Percentiles rank a stretch among this genome's conserved stretches.
Conservation (phyloP, 345 rosid species). For the Camelina hispida region DNA sequence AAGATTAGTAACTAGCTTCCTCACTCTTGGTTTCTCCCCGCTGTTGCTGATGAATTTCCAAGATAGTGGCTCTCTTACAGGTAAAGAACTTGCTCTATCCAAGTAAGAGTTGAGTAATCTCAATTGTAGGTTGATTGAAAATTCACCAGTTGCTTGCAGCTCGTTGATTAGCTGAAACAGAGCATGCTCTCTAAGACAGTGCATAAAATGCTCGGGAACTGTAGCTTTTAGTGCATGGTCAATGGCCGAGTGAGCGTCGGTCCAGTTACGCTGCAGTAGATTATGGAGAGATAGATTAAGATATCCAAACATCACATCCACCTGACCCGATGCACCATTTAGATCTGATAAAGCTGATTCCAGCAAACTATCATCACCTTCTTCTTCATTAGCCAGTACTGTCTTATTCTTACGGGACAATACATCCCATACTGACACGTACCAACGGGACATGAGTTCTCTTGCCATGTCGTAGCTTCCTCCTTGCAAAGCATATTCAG, state of each 20-base stretch:
- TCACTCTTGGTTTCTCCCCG: slow-evolving; percentile 61
- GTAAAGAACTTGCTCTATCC: slow-evolving; percentile 54
- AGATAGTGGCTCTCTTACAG: slow-evolving; percentile 60
- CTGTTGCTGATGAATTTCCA: slow-evolving; percentile 62
- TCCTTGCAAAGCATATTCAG: slow-evolving; percentile 63
- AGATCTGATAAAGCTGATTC: slow-evolving; percentile 46
- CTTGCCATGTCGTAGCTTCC: slow-evolving; percentile 58
- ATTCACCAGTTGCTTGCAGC: slow-evolving; percentile 44
- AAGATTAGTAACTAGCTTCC: slow-evolving; percentile 61
- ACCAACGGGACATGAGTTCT: slow-evolving; percentile 73
- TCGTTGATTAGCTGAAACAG: slow-evolving; percentile 51
- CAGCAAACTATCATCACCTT: slow-evolving; percentile 27
- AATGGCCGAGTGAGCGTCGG: slow-evolving; percentile 58
- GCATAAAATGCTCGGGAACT: slow-evolving; percentile 50
- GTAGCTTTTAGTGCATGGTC: slow-evolving; percentile 68
- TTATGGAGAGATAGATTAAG: slow-evolving; percentile 75
- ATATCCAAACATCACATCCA: slow-evolving; percentile 73
- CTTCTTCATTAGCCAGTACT: slow-evolving; percentile 30
- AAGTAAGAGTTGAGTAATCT: slow-evolving; percentile 59
- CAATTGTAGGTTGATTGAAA: slow-evolving; percentile 51
- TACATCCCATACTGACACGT: slow-evolving; percentile 55
- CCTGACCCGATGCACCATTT: slow-evolving; percentile 38
- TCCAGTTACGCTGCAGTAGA: slow-evolving; percentile 58
- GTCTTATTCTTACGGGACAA: slow-evolving; percentile 37
- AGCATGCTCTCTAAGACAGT: slow-evolving; percentile 81